Evolutionary conservation across 306 rosid species (phyloP).

Genomic region (Pterocarpus santalinus): DNA sequence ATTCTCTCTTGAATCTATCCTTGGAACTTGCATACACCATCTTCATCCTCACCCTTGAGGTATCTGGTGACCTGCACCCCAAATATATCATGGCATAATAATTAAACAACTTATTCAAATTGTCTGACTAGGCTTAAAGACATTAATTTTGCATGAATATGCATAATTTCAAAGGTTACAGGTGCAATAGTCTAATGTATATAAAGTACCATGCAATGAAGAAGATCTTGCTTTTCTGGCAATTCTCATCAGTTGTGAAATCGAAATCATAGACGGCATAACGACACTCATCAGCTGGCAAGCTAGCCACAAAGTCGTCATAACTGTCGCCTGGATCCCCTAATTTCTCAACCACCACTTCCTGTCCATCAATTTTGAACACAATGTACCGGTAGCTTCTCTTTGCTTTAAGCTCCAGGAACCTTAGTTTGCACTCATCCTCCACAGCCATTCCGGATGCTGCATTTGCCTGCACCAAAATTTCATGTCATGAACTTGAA

Average conservation of each 20-base stretch:
- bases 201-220: slow-evolving; percentile 76
- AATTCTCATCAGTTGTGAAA: slow-evolving; percentile 79
- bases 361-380: slow-evolving; percentile 74
- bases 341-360: slow-evolving; percentile 71
- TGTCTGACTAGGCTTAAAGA: neutral
- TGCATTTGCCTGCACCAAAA: slow-evolving; percentile 73
- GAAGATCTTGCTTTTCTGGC: slow-evolving; percentile 93
- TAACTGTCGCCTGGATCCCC: slow-evolving; percentile 68
- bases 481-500: slow-evolving; percentile 25
- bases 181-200: neutral
- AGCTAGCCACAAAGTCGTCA: slow-evolving; percentile 70
- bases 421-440: slow-evolving; percentile 85
- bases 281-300: slow-evolving; percentile 83
- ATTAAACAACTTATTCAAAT: neutral
- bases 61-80: slow-evolving; percentile 87
- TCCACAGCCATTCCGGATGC: slow-evolving; percentile 88
- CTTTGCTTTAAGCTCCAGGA: slow-evolving; percentile 75
- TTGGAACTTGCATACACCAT: slow-evolving; percentile 96
- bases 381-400: slow-evolving; percentile 74
- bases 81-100: neutral
- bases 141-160: neutral
- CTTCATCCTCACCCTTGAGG: slow-evolving; percentile 87
- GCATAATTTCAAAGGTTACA: neutral
- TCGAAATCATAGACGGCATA: slow-evolving; percentile 83
- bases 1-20: slow-evolving; percentile 90